Evolutionary conservation across 2,329 filamentous ascomycete species (phyloP), one percentile per base, ranked within the genome.

Genomic region (Sporothrix variecibatus): DNA sequence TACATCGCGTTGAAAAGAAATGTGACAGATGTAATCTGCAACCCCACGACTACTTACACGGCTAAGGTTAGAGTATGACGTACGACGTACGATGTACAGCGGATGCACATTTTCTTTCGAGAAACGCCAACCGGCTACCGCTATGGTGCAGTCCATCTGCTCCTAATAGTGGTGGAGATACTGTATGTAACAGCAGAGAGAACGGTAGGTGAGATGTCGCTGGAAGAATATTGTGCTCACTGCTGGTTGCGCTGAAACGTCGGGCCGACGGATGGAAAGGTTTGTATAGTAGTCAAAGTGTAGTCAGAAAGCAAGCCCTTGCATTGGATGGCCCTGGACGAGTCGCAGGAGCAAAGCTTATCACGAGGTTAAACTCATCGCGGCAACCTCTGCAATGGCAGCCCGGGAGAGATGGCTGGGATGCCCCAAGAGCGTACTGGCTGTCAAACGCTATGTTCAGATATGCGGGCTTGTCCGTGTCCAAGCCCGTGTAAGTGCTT

Each of bases 271-370:
- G 23, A 28, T 23, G 20, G 43, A 15, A 43, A 23, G 8, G 17
- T 26, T 34, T 34, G 43, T n/a, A 17, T 34, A 20, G 15, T 8
- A n/a, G 23, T 68, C 23, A 40, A 40, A 31, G 17, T 20, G 26
- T 31, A 2, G 9, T 3, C 23, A 43, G 40, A 12, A 23, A 34
- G 43, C 12, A 28, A 11, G 43, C 23, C 20, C 12, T 68, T 31
- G 23, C 43, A 31, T 51, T 51, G 43, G 38, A 34, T 68, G 65
- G 65, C 65, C n/a, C 65, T 43, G 65, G 65, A 51, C 46, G 43
- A 68, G 40, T 68, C 26, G 43, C 65, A 51, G 28, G 43, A n/a
- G 17, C 40, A 26, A 51, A 68, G 43, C 65, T 68, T 51, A 68
- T 68, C 65, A 34, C 28, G 12, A 51, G 65, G 65, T 34, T 49